Base-by-base conservation (phyloP, 257 asterid genomes). In the Dorcoceras hygrometricum region DNA sequence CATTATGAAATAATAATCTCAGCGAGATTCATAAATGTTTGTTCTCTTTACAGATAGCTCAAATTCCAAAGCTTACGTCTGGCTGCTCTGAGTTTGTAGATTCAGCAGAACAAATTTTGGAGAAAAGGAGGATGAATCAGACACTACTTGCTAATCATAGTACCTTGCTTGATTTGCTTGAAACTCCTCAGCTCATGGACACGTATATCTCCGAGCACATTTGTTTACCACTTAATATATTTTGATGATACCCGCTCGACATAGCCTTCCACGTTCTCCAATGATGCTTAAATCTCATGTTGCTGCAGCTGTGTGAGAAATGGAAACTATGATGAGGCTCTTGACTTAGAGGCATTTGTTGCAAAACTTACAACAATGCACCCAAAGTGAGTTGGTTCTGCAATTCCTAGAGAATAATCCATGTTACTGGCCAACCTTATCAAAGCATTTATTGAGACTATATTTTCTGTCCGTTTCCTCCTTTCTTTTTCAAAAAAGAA, bases 171-270 rank as follows among this genome's bases (percentile, higher is more conserved):
- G 99, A 94, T 80, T 83, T 94, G 82, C 99, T 94, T 64, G 99
- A 94, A 89, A 90, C 90, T 75, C 99, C 99, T 77, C 99, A 94
- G 78, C 96, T 94, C 75, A 94, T 94, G 99, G 96, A 90, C 79
- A 94, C 97, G 97, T 94, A 86, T 43, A 84, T 78, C 68, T 71
- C 55, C 14, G 24, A 57, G 48, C 79, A 54, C 28, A 23, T 62
- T 59, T 58, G 16, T 57, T 23, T 19, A 4, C 67, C 54, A 67
- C 68, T 25, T 61, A 22, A 46, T 67, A 43, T 70, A 32, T 29
- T 8, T 63, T 54, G 16, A 53, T 65, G 68, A 26, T 56, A 39
- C 70, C 43, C 26, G 9, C 32, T 68, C 4, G 48, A 10, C 43
- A 69, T 39, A 20, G 34, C 72, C 36, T 20, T 23, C 57, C 32